Conservation (phyloP, 495 filamentous ascomycete species). For the Cenococcum geophilum region DNA sequence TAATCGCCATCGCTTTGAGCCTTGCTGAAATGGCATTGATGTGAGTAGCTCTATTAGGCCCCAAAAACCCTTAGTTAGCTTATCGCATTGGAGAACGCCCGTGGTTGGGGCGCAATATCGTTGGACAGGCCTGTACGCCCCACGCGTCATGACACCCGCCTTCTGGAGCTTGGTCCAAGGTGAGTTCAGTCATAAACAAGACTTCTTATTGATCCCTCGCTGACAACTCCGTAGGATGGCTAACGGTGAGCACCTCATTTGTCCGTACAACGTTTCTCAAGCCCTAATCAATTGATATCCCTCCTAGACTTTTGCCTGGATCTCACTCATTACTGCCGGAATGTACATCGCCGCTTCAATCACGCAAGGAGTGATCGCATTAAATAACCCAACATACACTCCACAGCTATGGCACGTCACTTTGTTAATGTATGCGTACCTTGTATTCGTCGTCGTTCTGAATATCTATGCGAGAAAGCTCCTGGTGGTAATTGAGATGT, state of each 20-base stretch:
- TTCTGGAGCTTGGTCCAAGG: slow-evolving; percentile 31
- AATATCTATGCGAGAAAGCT: slow-evolving; percentile 28
- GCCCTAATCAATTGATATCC: no score
- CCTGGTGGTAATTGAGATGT: slow-evolving; percentile 26
- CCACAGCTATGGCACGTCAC: slow-evolving; percentile 27
- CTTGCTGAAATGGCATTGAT: slow-evolving; percentile 40
- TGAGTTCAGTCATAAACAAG: background rate
- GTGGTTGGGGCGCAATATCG: slow-evolving; percentile 29
- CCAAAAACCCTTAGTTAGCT: background rate
- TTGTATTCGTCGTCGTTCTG: slow-evolving; percentile 16
- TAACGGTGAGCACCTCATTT: slow-evolving; percentile 2
- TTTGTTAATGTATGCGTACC: slow-evolving; percentile 28
- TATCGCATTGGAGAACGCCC: slow-evolving; percentile 13
- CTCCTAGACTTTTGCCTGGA: slow-evolving; percentile 24
- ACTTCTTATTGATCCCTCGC: background rate
- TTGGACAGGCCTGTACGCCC: slow-evolving; percentile 32
- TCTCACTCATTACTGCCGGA: slow-evolving; percentile 22
- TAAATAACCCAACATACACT: slow-evolving; percentile 24
- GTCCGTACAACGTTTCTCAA: no score
- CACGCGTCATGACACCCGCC: slow-evolving; percentile 41
- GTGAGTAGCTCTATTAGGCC: no score
- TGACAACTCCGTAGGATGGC: slow-evolving; percentile 15
- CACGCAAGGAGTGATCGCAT: slow-evolving; percentile 21
- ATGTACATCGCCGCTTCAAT: slow-evolving; percentile 26
- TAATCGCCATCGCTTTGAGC: slow-evolving; percentile 30